Percentiles rank a stretch among this genome's conserved stretches.
phyloP scores from a whole-genome alignment of 768 basidiomycete genomes.

The Cubamyces sp. region DNA sequence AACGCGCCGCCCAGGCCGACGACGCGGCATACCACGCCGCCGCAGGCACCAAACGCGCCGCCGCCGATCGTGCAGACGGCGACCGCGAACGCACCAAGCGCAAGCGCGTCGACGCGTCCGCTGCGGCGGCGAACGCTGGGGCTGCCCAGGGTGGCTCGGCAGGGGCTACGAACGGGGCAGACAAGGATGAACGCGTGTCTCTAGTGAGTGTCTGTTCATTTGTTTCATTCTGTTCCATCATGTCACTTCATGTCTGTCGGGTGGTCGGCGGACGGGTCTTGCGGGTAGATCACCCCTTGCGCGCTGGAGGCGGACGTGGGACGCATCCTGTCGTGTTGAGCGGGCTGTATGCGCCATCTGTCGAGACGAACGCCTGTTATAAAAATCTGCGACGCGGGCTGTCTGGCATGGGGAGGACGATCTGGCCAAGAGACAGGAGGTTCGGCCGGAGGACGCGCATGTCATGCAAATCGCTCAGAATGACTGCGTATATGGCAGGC shows the following conservation, averaged over 20 bases:
- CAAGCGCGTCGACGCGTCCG: slow-evolving; percentile 61
- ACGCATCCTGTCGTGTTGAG: neutral
- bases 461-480: too few relatives aligned
- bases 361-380: slow-evolving; percentile 3
- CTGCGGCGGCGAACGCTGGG: slow-evolving; percentile 28
- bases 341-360: neutral
- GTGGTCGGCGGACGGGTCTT: neutral
- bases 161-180: slow-evolving; percentile 19
- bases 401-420: neutral
- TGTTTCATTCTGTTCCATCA: neutral
- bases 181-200: slow-evolving; percentile 28
- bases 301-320: slow-evolving; percentile 2
- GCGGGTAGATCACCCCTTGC: too few relatives aligned
- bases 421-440: neutral
- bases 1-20: slow-evolving; percentile 48
- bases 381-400: slow-evolving; percentile 1
- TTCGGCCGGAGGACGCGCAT: neutral
- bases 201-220: slow-evolving; percentile 27
- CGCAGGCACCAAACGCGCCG: slow-evolving; percentile 64
- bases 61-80: slow-evolving; percentile 69
- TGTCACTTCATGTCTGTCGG: neutral
- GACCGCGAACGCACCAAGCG: slow-evolving; percentile 70
- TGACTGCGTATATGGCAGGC: neutral
- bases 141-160: slow-evolving; percentile 20
- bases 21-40: slow-evolving; percentile 64